phyloP scores from a whole-genome alignment of 1,139 yeast genomes.

The Lipomyces yarrowii region DNA sequence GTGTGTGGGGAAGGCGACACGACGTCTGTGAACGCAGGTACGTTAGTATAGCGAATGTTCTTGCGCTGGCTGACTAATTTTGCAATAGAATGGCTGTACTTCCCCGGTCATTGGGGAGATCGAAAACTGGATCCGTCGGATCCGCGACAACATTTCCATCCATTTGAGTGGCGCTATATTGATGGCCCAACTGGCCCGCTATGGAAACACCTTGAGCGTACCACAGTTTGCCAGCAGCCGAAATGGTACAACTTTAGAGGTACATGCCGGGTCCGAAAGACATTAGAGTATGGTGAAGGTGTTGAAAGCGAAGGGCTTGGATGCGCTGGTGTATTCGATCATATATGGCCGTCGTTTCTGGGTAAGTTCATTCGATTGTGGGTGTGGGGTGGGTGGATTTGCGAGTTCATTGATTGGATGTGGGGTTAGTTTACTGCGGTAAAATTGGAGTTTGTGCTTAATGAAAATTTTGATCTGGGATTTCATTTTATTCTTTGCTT shows the following conservation, averaged over 20 bases:
- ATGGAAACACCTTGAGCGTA: conserved; percentile 68
- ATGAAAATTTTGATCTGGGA: neutral
- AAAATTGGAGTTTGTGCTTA: neutral
- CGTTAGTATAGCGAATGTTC: neutral
- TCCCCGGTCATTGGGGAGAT: conserved; percentile 92
- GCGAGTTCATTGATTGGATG: conserved; percentile 40
- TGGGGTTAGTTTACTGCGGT: conserved; percentile 39
- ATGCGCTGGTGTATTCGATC: conserved; percentile 41
- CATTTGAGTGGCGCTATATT: conserved; percentile 86
- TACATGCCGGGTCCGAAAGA: conserved; percentile 75
- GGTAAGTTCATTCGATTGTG: conserved; percentile 37
- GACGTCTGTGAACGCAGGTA: conserved; percentile 26
- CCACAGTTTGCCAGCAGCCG: conserved; percentile 74
- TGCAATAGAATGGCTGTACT: conserved; percentile 68
- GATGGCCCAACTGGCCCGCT: conserved; percentile 94
- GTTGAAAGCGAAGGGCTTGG: conserved; percentile 74
- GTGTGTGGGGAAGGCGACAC: conserved; percentile 27
- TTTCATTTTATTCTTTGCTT: neutral
- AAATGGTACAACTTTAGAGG: conserved; percentile 82
- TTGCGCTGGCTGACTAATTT: neutral
- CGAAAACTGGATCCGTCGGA: conserved; percentile 65
- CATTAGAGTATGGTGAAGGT: conserved; percentile 82
- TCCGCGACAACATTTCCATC: conserved; percentile 80
- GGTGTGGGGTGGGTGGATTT: conserved; percentile 44
- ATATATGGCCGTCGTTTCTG: conserved; percentile 39